Evolutionary conservation across 164 flowering plant genomes (phyloP), one percentile per base, ranked within the genome.

Genomic region (Liriodendron chinense): DNA sequence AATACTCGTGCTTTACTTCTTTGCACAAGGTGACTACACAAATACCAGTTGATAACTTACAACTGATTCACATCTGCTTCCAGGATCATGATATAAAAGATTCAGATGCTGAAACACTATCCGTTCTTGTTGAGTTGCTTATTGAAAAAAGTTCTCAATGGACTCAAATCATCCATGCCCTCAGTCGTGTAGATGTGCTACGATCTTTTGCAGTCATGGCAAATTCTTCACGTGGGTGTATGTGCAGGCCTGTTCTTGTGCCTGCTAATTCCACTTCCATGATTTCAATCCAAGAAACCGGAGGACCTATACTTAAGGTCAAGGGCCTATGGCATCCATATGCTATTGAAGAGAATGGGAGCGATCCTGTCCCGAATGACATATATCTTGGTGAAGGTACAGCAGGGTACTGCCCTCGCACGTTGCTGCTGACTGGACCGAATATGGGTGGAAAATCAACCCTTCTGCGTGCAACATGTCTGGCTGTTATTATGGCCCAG

Each of bases 361-460:
- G 85, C 28, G 47, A 77, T 12, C 87, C 92, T 66, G 93, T 94
- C 47, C 98, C 98, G 49, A 94, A 96, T 84, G 90, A 92, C 79
- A 68, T 96, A 24, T 34, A 77, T 77, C 99, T 96, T 76, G 98
- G 99, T 75, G 92, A 84, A 76, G 84, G 84, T 77, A 43, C 77
- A 21, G 77, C 84, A 79, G 88, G 82, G 63, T 68, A 73, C 72
- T 81, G 81, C 85, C 95, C 97, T 10, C 82, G 83, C 28, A 79
- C 93, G 66, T 84, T 96, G 82, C 82, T 96, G 47, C 80, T 96
- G 85, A 96, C 99, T 74, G 98, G 98, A 72, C 99, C 99, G 43
- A 96, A 96, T 78, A 96, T 96, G 99, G 98, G 99, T 73, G 99
- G 98, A 47, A 96, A 96, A 78, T 96, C 99, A 70, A 96, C 99